These are phyloP conservation scores for Globisporangium takayamanum DNA, from an alignment of 352 stramenopile genomes.

Conservation along the genomic window DNA sequence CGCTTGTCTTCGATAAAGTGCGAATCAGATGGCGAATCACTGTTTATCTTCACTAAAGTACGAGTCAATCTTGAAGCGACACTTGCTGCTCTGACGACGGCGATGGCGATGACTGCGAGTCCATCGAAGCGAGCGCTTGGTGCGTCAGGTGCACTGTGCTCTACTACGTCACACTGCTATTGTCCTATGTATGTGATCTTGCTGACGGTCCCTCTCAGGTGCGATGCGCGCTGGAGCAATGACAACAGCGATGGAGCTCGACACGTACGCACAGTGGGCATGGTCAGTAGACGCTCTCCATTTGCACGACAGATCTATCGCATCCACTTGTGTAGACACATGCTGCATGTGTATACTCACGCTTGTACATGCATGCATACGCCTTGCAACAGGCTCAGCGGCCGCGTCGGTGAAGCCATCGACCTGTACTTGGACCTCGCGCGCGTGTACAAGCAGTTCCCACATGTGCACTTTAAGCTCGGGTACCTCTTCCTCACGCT, in stretches of 20 bases:
- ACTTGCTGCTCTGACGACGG: background rate
- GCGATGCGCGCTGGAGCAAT: background rate
- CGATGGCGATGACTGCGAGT: background rate
- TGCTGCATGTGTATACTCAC: background rate
- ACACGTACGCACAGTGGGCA: constrained; percentile 42
- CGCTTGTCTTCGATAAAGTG: background rate
- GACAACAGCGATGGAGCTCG: constrained; percentile 22
- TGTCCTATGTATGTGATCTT: too few relatives aligned
- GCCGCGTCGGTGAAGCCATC: constrained; percentile 35
- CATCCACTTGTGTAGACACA: background rate
- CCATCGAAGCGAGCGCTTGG: background rate
- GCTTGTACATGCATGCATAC: background rate
- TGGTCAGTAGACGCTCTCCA: constrained; percentile 21
- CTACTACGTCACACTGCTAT: background rate
- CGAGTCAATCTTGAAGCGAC: background rate
- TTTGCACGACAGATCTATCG: background rate
- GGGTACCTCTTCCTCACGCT: constrained; percentile 34
- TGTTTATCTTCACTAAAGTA: background rate
- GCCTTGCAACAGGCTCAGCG: constrained; percentile 20
- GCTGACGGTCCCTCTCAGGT: background rate
- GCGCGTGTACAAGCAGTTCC: constrained; percentile 25
- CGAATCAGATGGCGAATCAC: background rate
- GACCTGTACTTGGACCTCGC: constrained; percentile 41
- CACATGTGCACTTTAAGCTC: constrained; percentile 56
- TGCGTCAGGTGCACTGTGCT: background rate